phyloP scores from a whole-genome alignment of 345 rosid genomes.

The Heritiera littoralis region DNA sequence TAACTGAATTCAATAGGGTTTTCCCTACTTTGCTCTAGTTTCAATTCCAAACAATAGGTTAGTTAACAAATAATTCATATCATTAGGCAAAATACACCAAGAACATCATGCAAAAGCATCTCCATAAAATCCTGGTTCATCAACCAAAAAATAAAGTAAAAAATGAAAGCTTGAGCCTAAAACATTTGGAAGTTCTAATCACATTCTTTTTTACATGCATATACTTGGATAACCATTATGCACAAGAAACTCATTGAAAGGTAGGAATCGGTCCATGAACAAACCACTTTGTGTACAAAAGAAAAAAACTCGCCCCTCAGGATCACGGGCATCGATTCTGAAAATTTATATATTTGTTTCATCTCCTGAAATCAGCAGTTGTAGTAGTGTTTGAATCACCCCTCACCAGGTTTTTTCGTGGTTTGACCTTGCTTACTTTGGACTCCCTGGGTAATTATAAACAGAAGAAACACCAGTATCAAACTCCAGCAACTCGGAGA shows the following conservation, averaged over 20 bases:
- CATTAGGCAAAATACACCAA: background rate
- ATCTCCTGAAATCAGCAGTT: constrained; percentile 33
- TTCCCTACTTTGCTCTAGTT: background rate
- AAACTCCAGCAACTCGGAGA: background rate
- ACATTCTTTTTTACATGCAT: background rate
- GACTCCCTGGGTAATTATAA: constrained; percentile 40
- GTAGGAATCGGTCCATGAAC: background rate
- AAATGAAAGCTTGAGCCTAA: background rate
- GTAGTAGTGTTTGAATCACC: constrained; percentile 29
- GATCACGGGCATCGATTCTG: background rate
- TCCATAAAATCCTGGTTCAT: background rate
- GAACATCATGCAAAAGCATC: background rate
- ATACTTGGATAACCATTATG: background rate
- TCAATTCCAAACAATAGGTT: background rate
- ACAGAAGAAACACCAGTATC: background rate
- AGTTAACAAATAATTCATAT: background rate
- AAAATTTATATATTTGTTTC: background rate
- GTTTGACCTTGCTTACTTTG: constrained; percentile 46
- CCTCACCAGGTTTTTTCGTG: constrained; percentile 46
- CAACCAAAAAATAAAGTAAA: background rate
- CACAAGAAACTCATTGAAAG: background rate
- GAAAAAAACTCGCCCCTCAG: background rate
- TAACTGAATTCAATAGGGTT: background rate
- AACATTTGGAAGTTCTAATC: background rate
- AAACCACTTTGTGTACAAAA: background rate